Evolutionary conservation across 345 rosid species (phyloP), one percentile per base, ranked within the genome.

Genomic region (Salix udensis): DNA sequence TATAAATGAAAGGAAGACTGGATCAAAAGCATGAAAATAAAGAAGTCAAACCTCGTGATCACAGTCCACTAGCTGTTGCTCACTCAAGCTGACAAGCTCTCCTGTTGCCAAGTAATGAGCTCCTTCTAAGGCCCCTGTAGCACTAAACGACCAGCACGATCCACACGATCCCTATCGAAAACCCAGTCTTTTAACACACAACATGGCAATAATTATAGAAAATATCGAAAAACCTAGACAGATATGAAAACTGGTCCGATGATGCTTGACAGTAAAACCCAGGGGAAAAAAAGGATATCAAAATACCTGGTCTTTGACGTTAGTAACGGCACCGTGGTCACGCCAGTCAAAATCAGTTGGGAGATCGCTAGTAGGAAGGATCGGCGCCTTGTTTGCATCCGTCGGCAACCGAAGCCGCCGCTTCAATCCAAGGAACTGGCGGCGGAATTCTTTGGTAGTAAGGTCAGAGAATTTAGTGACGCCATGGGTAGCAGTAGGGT

Each of bases 11-110:
- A n/a, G 34, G 36, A 8, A 30, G 52, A 58, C 23, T 23, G 26
- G 18, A 58, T 4, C 10, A 13, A 39, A n/a, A 60, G n/a, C 26
- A 23, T 5, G 65, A 50, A 37, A 14, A 71, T 2, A 48, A 21
- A 11, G 39, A 67, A 70, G 31, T 23, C 67, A 40, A 78, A 95
- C 99, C 99, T 96, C 98, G n/a, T 96, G 98, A 74, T 96, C 99
- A 76, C 99, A 96, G 72, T 96, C 99, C 74, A 96, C 99, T 66
- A 96, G 97, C 88, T 96, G 98, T 73, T 96, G 99, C 83, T 96
- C 99, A 13, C 99, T 96, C 26, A 96, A 97, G 90, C 98, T 96
- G 64, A 85, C 91, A 21, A 93, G 97, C 67, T 93, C 82, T 16
- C 98, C 98, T 6, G 98, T 91, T 0, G 98, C 82, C 28, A 96